Conservation (phyloP, 2,329 filamentous ascomycete genomes). For the Fusarium sulawesiense region DNA sequence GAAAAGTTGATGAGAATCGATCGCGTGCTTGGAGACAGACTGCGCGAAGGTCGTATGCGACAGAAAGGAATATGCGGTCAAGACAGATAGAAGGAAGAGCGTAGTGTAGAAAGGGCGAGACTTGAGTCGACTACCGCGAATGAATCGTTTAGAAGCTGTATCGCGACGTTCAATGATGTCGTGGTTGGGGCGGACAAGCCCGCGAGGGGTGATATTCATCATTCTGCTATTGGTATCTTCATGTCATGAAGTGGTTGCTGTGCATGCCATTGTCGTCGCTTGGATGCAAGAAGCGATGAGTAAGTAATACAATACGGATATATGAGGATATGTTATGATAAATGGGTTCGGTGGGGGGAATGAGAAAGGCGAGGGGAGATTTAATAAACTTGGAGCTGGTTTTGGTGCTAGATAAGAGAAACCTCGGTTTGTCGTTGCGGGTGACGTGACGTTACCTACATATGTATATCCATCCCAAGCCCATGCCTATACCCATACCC, state of each 20-base stretch:
- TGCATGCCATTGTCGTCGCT: conserved; percentile 24
- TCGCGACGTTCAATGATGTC: conserved; percentile 14
- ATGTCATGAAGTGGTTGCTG: conserved; percentile 41
- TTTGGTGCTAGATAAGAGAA: conserved; percentile 21
- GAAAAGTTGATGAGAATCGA: conserved; percentile 34
- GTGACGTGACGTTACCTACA: conserved; percentile 39
- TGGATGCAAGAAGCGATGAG: not conserved
- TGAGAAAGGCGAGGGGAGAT: conserved; percentile 4
- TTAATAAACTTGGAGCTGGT: conserved; percentile 7
- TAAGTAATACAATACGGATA: not conserved
- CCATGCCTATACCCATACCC: conserved; percentile 10
- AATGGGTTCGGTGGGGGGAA: not conserved
- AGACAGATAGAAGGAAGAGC: conserved; percentile 58
- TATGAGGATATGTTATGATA: not conserved
- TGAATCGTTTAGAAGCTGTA: conserved; percentile 14
- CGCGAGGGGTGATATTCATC: conserved; percentile 22
- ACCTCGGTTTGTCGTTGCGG: conserved; percentile 3
- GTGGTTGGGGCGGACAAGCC: conserved; percentile 14
- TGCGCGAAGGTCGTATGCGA: conserved; percentile 37
- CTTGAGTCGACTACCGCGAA: conserved; percentile 54
- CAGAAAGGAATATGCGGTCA: conserved; percentile 60
- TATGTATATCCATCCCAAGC: not conserved
- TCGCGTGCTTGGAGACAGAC: conserved; percentile 18
- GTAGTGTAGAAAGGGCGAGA: conserved; percentile 63
- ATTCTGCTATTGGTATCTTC: conserved; percentile 35